phyloP scores from a whole-genome alignment of 2,329 filamentous ascomycete species.

The Aspergillus novoparasiticus region DNA sequence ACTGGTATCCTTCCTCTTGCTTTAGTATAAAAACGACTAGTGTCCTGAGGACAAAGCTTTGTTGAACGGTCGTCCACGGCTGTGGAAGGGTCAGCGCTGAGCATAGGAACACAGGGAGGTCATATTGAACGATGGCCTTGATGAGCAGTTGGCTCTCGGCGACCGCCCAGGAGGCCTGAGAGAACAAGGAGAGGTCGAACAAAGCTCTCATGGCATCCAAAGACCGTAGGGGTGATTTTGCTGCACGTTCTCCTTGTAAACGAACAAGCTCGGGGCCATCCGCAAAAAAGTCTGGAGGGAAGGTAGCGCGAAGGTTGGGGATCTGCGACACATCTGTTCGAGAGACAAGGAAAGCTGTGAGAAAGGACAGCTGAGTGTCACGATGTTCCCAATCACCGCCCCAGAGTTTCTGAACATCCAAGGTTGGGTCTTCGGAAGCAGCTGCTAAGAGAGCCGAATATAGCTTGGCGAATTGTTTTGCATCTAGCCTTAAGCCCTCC shows the following conservation, averaged over 20 bases:
- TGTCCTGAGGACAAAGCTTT: conserved; percentile 51
- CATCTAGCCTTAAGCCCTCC: conserved; percentile 72
- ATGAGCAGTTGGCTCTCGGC: conserved; percentile 61
- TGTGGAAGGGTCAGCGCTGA: conserved; percentile 52
- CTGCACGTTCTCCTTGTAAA: conserved; percentile 65
- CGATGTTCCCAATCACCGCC: conserved; percentile 84
- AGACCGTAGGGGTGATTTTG: conserved; percentile 85
- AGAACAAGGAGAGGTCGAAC: conserved; percentile 63
- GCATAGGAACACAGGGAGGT: conserved; percentile 53
- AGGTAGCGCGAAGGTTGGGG: conserved; percentile 76
- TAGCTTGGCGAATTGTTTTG: conserved; percentile 76
- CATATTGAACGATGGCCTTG: conserved; percentile 60
- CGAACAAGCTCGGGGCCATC: conserved; percentile 63
- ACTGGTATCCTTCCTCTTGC: conserved; percentile 75
- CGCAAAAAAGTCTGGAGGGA: conserved; percentile 66
- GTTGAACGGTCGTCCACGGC: conserved; percentile 52
- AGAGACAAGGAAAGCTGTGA: conserved; percentile 81
- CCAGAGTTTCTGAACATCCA: conserved; percentile 90
- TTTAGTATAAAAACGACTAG: conserved; percentile 85
- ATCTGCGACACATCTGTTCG: conserved; percentile 82
- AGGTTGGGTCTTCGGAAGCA: conserved; percentile 61
- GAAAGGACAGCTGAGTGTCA: conserved; percentile 89
- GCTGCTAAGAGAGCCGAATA: conserved; percentile 78
- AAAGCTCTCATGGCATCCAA: conserved; percentile 75
- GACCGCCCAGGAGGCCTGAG: conserved; percentile 58